Evolutionary conservation across 2,329 filamentous ascomycete genomes (phyloP).

Genomic region (Phoma sp.): DNA sequence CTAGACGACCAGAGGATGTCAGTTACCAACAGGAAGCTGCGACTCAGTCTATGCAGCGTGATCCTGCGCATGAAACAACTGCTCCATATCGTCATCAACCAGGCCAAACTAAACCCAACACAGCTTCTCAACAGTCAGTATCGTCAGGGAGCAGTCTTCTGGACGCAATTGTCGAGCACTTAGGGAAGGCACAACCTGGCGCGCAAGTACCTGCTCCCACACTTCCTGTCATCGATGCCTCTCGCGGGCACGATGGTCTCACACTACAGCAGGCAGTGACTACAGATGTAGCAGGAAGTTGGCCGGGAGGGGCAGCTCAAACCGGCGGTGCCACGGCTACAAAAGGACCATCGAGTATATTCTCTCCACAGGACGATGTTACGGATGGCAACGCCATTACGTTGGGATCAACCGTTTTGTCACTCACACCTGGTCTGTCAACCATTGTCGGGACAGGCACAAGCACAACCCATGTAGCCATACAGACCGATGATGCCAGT

Average conservation of each 20-base stretch:
- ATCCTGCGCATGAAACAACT: not conserved
- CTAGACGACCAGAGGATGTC: not conserved
- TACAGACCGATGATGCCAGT: constrained; percentile 32
- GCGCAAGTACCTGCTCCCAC: constrained; percentile 11
- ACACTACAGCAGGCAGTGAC: not conserved
- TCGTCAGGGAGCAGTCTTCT: constrained; percentile 22
- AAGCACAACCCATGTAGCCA: constrained; percentile 28
- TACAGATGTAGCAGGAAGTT: not conserved
- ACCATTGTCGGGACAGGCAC: constrained; percentile 30
- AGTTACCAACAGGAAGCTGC: not conserved
- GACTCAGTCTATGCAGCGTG: not conserved
- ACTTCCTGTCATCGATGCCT: not conserved
- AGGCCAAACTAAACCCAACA: not conserved
- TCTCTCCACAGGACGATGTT: constrained; percentile 3
- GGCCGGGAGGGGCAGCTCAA: not conserved
- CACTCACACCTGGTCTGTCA: constrained; percentile 36
- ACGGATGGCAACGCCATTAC: constrained; percentile 19
- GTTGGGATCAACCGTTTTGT: constrained; percentile 25
- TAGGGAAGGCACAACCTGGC: constrained; percentile 16
- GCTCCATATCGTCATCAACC: not conserved
- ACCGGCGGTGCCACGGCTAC: not conserved
- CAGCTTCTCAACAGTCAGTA: not conserved
- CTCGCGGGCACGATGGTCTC: not conserved
- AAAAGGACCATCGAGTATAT: not conserved
- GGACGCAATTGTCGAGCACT: constrained; percentile 22